Base-by-base conservation (phyloP, 331 rosid genomes). In the Telfairia occidentalis region DNA sequence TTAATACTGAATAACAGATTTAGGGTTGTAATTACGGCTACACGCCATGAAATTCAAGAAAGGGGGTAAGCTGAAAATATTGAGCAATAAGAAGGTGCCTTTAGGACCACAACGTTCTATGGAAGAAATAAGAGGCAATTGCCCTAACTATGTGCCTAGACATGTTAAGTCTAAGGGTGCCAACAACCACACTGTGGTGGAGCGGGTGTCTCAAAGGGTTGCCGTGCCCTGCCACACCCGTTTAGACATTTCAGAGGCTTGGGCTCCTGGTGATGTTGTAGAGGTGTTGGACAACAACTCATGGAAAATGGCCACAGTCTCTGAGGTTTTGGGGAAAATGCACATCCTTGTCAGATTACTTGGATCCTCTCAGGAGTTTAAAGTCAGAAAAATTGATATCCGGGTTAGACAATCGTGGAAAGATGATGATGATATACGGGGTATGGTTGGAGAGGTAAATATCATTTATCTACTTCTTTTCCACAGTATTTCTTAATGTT, bases 61-160 rank as follows among this genome's bases (percentile, higher is more conserved):
- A 78, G 96, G 90, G 77, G 57, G 90, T 78, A 87, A 83, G 76
- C 94, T 95, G 42, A 97, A 89, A 81, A 88, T 90, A 18, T 28
- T 87, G 73, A 83, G 85, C 85, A 92, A 86, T 84, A 90, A 82
- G 81, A 90, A 88, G 84, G 91, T 80, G 73, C 89, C 92, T 75
- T 88, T 88, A 29, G 97, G 97, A 79, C 82, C 92, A 74, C 92
- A 90, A 94, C 75, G 78, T 55, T 84, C 86, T 78, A 94, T 87
- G 19, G 89, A 88, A 90, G 87, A 89, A 45, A 83, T 91, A 29
- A 69, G 82, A 70, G 87, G 91, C 76, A 85, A 84, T 40, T 87
- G 90, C 72, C 91, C 84, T 80, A 38, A 78, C 71, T 91, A 81
- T 77, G 76, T 86, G 13, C 84, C 88, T 71, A 86, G 82, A 83